A percentile compares a stretch with the other conserved stretches of the same genome.
These are phyloP conservation scores for Sugiyamaella grinbergsii DNA, from an alignment of 1,139 yeast species.

Conservation along the genomic window DNA sequence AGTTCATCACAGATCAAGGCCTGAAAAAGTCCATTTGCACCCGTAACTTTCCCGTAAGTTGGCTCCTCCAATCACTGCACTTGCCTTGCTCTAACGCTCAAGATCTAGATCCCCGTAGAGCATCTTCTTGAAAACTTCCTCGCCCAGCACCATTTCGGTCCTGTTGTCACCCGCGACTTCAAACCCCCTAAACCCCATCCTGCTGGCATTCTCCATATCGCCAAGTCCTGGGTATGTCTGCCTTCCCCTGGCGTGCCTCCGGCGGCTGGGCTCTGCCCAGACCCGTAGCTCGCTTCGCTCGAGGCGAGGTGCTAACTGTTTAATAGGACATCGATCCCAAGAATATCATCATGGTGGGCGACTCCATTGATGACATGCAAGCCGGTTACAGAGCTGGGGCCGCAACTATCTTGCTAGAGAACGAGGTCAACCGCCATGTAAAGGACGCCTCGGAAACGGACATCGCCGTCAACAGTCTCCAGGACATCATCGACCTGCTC, in stretches of 20 bases:
- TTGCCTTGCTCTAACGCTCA: too few species aligned
- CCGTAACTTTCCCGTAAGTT: constrained; percentile 50
- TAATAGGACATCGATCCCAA: constrained; percentile 42
- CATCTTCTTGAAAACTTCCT: constrained; percentile 51
- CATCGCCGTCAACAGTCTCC: constrained; percentile 38
- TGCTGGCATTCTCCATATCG: constrained; percentile 57
- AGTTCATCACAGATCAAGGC: constrained; percentile 40
- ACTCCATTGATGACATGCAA: constrained; percentile 63
- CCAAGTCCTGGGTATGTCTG: constrained; percentile 47
- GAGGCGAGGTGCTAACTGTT: neutral
- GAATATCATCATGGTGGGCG: constrained; percentile 66
- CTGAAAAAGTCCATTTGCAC: constrained; percentile 60
- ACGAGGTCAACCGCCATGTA: constrained; percentile 50
- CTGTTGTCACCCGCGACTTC: constrained; percentile 59
- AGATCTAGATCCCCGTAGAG: constrained; percentile 51
- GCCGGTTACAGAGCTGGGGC: constrained; percentile 63
- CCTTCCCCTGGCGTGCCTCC: too few species aligned
- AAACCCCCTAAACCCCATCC: constrained; percentile 68
- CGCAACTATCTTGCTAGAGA: constrained; percentile 53
- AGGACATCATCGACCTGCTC: constrained; percentile 48
- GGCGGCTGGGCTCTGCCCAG: too few species aligned
- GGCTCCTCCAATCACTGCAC: too few species aligned
- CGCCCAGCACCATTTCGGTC: constrained; percentile 49
- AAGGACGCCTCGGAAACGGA: constrained; percentile 48
- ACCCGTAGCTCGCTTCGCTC: constrained; percentile 1